Base-by-base conservation (phyloP, 805 yeast genomes). In the Vanderwaltozyma yarrowii region DNA sequence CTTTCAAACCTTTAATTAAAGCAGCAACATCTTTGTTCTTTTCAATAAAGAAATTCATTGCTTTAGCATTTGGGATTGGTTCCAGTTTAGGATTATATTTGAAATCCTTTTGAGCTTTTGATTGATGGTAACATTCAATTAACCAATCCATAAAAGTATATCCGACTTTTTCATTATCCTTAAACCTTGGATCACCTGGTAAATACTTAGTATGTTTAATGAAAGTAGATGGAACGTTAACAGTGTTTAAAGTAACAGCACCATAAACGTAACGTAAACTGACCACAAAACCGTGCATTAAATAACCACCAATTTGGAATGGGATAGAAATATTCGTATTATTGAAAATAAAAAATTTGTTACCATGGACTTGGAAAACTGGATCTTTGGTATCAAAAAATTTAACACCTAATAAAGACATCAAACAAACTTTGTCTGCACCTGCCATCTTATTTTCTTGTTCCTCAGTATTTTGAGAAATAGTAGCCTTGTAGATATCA, bases 381-480 rank as follows among this genome's bases (percentile, higher is more conserved):
- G 43, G 46, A 28, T 46, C 45, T 9, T 37, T 24, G 10, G 42
- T 27, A n/a, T 36, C 36, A 30, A 48, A 19, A 29, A 45, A 43
- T 29, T 48, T 48, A 25, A 43, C 49, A 29, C 54, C 54, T 30
- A 50, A 28, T 31, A 50, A 40, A 18, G 43, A 38, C 30, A 50
- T 30, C 23, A 48, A 35, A 12, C 43, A 41, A 15, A 42, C 38
- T 30, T 46, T 49, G 19, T 45, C 48, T 8, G 43, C 31, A 5
- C 35, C 45, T 14, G 49, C 40, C 49, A 50, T 47, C 32, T 48
- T 50, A 26, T 38, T 40, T 40, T 48, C 51, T 40, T 50, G 52
- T 24, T 30, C 38, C 33, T 40, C 47, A 15, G 51, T 45, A 33
- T 45, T 37, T 23, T 39, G 36, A 4, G 36, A 17, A 33, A 37